Base-by-base conservation (phyloP, 768 basidiomycete species). In the Dioszegia hungarica region DNA sequence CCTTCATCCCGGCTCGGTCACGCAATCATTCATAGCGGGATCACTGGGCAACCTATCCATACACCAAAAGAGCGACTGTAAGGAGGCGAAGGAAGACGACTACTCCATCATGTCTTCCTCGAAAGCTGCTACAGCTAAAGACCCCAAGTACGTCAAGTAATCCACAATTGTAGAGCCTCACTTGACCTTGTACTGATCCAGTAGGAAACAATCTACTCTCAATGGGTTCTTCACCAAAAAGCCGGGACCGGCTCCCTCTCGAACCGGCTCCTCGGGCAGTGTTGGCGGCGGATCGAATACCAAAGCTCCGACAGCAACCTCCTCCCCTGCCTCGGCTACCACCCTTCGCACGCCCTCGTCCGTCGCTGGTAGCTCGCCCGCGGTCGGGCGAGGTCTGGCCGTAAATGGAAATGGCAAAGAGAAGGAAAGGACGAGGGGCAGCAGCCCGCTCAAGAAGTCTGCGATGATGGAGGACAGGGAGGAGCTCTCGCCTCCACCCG, bases 121-220 rank as follows among this genome's bases (percentile, higher is more conserved):
- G 9, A 46, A 46, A 19, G 22, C 45, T 3, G 45, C 45, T 2
- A 25, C 45, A 22, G 45, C 45, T 8, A 46, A 46, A 19, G 45
- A 46, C n/a, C 45, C 45, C 3, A 46, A 46, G 45, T 46, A 3
- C 31, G 6, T 33, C 31, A 33, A 33, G 31, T 10, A 25, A n/a
- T 22, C 8, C 15, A 28, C 29, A 25, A 6, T 12, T 19, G 17
- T 5, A 33, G 20, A 6, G 1, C 29, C 34, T 8, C n/a, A 36
- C n/a, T n/a, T n/a, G n/a, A n/a, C n/a, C n/a, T n/a, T 14, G 31
- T 33, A 20, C 49, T 51, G 49, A 51, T 27, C 14, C 14, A 24
- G n/a, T 34, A 54, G 39, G n/a, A 75, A 73, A 43, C 76, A 77
- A 49, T 64, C 72, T 2, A 74, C 76, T 3, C 63, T 77, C 17